Evolutionary conservation across 2,329 filamentous ascomycete species (phyloP), one percentile per base, ranked within the genome.

Genomic region (Colletotrichum sp.): DNA sequence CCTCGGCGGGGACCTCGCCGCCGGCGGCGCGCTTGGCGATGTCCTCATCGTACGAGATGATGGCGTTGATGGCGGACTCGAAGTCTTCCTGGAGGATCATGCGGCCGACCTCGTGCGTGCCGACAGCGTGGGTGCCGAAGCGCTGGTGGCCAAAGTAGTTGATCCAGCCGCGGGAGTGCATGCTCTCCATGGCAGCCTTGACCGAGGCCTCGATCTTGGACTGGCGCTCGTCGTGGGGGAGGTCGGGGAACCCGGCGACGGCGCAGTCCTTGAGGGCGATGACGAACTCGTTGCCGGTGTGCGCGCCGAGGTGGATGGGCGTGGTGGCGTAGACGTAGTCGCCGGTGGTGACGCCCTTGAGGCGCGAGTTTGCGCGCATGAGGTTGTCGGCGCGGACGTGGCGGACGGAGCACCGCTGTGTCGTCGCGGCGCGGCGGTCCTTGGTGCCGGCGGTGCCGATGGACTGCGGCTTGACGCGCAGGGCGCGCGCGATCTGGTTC

Each of bases 71-170:
- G 16, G 96, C 96, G 36, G 92, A 94, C 82, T 96, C 90, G 79
- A 96, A 96, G 81, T 98, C 92, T 34, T 92, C 93, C 79, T 95
- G 91, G 1, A 99, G 89, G 82, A 99, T 96, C 83, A 95, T 93
- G 82, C 94, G 92, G 65, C 97, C 97, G 66, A 98, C 88, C 55
- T 93, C 90, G 81, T 99, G 95, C 1, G 97, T 99, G 39, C 96
- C 94, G 15, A 95, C 94, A 32, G 92, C 88, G 84, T 97, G 96
- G 1, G 96, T 96, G 32, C 97, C 97, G 81, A 99, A 99, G 28
- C 97, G 93, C 86, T 99, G 97, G n/a, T 99, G 92, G 10, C 97
- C 97, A 82, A 96, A 99, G 87, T 99, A 99, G 86, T 99, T 99
- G 85, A 99, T 93, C 88, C 98, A 99, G 4, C 97, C 97, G 60